phyloP scores from a whole-genome alignment of 2,329 filamentous ascomycete genomes.

The Cercospora sesami region DNA sequence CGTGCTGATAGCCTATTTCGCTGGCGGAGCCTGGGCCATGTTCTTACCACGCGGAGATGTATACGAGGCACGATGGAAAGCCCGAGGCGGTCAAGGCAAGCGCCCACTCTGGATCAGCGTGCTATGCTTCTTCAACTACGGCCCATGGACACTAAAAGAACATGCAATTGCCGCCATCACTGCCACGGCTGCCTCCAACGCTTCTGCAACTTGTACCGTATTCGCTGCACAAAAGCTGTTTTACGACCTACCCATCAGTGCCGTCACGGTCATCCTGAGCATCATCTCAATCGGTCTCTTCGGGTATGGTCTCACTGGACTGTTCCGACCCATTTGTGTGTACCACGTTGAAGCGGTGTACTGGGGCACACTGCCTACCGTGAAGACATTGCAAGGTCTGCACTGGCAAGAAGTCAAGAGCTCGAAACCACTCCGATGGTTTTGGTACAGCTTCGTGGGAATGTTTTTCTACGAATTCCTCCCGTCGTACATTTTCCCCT shows the following conservation, averaged over 20 bases:
- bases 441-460: slow-evolving; percentile 50
- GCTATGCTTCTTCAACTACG: slow-evolving; percentile 52
- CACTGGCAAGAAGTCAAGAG: slow-evolving; percentile 55
- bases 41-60: slow-evolving; percentile 56
- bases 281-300: slow-evolving; percentile 58
- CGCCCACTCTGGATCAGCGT: slow-evolving; percentile 45
- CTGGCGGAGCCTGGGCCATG: slow-evolving; percentile 52
- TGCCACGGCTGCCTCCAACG: slow-evolving; percentile 42
- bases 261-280: slow-evolving; percentile 51
- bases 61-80: slow-evolving; percentile 52
- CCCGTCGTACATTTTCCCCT: slow-evolving; percentile 57
- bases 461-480: slow-evolving; percentile 57
- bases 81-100: slow-evolving; percentile 44
- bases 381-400: slow-evolving; percentile 56
- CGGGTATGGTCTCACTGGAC: slow-evolving; percentile 56
- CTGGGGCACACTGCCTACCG: slow-evolving; percentile 55
- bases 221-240: slow-evolving; percentile 50
- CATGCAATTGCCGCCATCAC: slow-evolving; percentile 43
- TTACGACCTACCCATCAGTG: slow-evolving; percentile 51
- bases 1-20: slow-evolving; percentile 58
- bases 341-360: slow-evolving; percentile 60
- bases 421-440: slow-evolving; percentile 54
- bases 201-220: slow-evolving; percentile 40
- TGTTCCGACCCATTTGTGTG: slow-evolving; percentile 56
- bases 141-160: slow-evolving; percentile 58